These are phyloP conservation scores for Calonectria pauciramosa DNA, from an alignment of 2,329 filamentous ascomycete species.

Conservation along the genomic window DNA sequence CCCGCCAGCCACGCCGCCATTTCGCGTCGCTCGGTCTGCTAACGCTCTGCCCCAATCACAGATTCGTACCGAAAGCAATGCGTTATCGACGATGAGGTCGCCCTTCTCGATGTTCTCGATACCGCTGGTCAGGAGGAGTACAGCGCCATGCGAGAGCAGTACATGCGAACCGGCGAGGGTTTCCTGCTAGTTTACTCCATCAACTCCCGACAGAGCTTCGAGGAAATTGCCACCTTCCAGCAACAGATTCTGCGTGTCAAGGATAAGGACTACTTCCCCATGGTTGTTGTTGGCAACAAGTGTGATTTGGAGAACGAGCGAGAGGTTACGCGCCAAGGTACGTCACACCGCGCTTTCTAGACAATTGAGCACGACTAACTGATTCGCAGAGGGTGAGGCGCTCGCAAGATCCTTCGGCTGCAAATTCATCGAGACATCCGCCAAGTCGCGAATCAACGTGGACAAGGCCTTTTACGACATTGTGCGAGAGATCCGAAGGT, in stretches of 20 bases:
- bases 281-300: conserved; percentile 99
- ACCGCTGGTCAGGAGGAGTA: conserved; percentile 99
- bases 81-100: conserved; percentile 97
- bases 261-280: conserved; percentile 99
- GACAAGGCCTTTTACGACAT: conserved; percentile 99
- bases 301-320: conserved; percentile 96
- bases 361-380: conserved; percentile 27
- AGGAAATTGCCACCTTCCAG: conserved; percentile 98
- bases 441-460: conserved; percentile 97
- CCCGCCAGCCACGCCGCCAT: background rate
- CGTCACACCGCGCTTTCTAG: conserved; percentile 44
- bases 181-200: conserved; percentile 99
- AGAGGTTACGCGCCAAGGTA: conserved; percentile 93
- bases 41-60: conserved; percentile 54
- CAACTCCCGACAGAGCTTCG: conserved; percentile 95
- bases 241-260: conserved; percentile 99
- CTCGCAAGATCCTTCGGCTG: conserved; percentile 91
- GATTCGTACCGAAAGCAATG: conserved; percentile 99
- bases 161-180: conserved; percentile 98
- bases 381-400: conserved; percentile 83
- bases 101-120: conserved; percentile 96
- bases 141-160: conserved; percentile 99
- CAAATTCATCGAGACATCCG: conserved; percentile 99
- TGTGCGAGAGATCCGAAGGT: conserved; percentile 96
- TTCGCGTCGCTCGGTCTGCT: background rate